Percentiles rank a stretch among this genome's conserved stretches.
Evolutionary conservation across 2,329 filamentous ascomycete species (phyloP).

Genomic region (Cladosporium sp.): DNA sequence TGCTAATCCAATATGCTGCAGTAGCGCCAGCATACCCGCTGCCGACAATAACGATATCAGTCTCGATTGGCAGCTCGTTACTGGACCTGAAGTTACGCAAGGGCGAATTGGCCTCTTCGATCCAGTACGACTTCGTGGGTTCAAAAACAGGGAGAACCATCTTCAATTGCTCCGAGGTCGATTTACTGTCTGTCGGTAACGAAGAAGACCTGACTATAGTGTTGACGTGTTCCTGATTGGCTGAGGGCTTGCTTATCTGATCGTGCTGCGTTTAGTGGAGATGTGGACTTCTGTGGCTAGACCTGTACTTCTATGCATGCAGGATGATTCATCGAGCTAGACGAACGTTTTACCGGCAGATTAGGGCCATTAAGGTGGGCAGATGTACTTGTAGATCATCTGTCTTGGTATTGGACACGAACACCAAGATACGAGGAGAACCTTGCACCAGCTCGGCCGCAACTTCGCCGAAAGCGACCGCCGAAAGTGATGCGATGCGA

Average conservation of each 20-base stretch:
- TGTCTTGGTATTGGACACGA: not conserved
- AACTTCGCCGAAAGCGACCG: not conserved
- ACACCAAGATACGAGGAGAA: not conserved
- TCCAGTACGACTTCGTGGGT: conserved; percentile 30
- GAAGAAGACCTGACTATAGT: not conserved
- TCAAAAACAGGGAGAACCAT: conserved; percentile 26
- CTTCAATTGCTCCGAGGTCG: not conserved
- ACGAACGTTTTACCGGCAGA: not conserved
- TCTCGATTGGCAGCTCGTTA: conserved; percentile 15
- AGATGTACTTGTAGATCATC: not conserved
- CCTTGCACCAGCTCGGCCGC: not conserved
- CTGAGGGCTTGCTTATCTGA: not conserved
- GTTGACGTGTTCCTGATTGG: not conserved
- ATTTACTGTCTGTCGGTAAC: not conserved
- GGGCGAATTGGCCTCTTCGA: conserved; percentile 28
- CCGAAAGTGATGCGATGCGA: not conserved
- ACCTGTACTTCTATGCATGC: not conserved
- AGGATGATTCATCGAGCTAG: not conserved
- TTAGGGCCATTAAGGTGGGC: not conserved
- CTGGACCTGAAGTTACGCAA: conserved; percentile 25
- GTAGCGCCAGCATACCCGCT: conserved; percentile 31
- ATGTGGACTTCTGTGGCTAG: not conserved
- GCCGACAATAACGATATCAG: conserved; percentile 30
- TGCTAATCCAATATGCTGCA: conserved; percentile 34
- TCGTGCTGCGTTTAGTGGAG: not conserved